Evolutionary conservation across 225 moss, liverwort and hornwort genomes (phyloP).

Genomic region (Marchantia paleacea): DNA sequence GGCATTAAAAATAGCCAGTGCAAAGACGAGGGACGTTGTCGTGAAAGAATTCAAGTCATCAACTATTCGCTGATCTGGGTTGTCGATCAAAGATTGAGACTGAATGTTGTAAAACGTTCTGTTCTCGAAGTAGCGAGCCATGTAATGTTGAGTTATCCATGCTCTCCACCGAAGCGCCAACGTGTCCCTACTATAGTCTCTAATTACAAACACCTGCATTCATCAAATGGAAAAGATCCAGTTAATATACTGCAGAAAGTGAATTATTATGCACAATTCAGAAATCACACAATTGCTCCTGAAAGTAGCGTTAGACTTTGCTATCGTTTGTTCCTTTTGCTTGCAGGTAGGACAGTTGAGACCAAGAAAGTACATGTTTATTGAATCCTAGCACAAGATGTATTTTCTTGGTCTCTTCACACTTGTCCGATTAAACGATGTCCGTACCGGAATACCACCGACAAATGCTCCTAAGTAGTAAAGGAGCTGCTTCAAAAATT

Average conservation of each 20-base stretch:
- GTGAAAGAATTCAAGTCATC: conserved; percentile 47
- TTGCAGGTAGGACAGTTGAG: background rate
- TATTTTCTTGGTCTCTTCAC: background rate
- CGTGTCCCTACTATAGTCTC: conserved; percentile 47
- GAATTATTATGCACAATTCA: background rate
- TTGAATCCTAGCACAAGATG: background rate
- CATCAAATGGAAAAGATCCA: background rate
- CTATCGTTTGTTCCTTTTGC: background rate
- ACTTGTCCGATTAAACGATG: conserved; percentile 4
- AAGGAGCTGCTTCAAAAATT: conserved; percentile 41
- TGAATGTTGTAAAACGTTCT: conserved; percentile 49
- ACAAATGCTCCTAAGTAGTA: conserved; percentile 46
- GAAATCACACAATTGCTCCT: background rate
- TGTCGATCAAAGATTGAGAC: conserved; percentile 46
- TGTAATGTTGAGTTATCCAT: conserved; percentile 46
- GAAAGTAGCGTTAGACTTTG: background rate
- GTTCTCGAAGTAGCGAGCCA: conserved; percentile 45
- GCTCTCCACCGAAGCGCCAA: conserved; percentile 51
- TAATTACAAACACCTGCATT: conserved; percentile 51
- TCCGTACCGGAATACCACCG: conserved; percentile 49
- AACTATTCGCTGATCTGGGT: conserved; percentile 53
- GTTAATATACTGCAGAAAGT: background rate
- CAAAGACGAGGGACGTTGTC: conserved; percentile 37
- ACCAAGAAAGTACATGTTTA: background rate
- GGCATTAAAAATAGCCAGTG: conserved; percentile 45